Base-by-base conservation (phyloP, 495 filamentous ascomycete species). In the Gamarada debralockiae region DNA sequence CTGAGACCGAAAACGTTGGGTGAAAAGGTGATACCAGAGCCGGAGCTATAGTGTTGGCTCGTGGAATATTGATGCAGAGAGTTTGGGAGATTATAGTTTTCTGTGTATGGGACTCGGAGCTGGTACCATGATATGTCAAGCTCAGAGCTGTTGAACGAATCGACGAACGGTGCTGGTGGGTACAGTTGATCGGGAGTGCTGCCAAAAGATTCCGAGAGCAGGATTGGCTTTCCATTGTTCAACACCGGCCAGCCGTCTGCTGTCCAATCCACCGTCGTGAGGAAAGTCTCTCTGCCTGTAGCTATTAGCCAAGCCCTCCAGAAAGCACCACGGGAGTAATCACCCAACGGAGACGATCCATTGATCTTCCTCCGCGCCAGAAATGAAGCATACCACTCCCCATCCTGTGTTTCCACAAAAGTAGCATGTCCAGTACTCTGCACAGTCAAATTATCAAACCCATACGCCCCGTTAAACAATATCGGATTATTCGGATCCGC, bases 181-280 rank as follows among this genome's bases (percentile, higher is more conserved):
- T 50, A 20, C 27, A 37, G 3, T 13, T 18, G 29, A 23, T 38
- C 33, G 4, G 18, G 9, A 4, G 47, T 23, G 13, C 23, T 31
- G 3, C 29, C 29, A 17, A 50, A 18, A 10, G 7, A 10, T 21
- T 50, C 34, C 29, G 29, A 37, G n/a, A 76, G 68, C 0, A 65
- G 50, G 20, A 78, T 72, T 42, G 72, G 71, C 9, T 69, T 50
- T 3, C 73, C 70, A 0, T 56, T 53, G 49, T 76, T 75, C 21
- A 79, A 56, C 6, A 78, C 60, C 2, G 74, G 75, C 75, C 75
- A 78, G 31, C n/a, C 31, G 50, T 73, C 67, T 38, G 74, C 60
- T 9, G 64, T 56, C 75, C 74, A 78, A 13, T 68, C 57, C 6
- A 78, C 58, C 0, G 71, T 67, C 13, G 69, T 65, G 3, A 79